A percentile compares a stretch with the other conserved stretches of the same genome.
phyloP scores from a whole-genome alignment of 371 early-diverging fungal species.

The Mortierella sp. region DNA sequence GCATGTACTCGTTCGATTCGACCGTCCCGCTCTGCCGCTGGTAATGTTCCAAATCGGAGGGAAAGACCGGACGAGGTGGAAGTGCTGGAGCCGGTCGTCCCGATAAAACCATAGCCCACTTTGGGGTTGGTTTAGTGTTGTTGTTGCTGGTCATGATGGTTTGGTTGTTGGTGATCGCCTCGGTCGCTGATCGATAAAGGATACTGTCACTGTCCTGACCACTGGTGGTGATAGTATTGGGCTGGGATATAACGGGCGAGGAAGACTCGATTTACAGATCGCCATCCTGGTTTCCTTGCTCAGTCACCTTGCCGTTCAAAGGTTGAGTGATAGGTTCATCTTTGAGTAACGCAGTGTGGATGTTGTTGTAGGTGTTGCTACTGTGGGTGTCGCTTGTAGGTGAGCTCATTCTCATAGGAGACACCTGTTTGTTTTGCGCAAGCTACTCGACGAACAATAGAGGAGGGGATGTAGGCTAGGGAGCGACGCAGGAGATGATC shows the following conservation, averaged over 20 bases:
- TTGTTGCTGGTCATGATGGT: neutral
- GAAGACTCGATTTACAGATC: neutral
- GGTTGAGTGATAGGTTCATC: neutral
- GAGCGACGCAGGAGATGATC: neutral
- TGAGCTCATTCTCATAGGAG: neutral
- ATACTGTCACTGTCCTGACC: neutral
- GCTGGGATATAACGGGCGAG: neutral
- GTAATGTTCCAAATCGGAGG: constrained; percentile 34
- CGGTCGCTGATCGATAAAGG: neutral
- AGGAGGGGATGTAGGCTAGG: neutral
- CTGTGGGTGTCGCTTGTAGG: neutral
- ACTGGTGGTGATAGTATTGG: neutral
- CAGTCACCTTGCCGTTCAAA: neutral
- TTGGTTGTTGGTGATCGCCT: neutral
- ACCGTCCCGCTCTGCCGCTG: constrained; percentile 14
- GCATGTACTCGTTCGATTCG: constrained; percentile 16
- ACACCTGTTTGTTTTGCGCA: neutral
- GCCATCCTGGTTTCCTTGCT: neutral
- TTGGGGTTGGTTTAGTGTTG: constrained; percentile 21
- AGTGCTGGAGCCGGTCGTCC: constrained; percentile 34
- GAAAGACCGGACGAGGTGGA: constrained; percentile 43
- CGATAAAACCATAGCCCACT: constrained; percentile 25
- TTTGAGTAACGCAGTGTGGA: neutral
- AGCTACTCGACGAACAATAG: neutral
- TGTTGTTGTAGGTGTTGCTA: neutral